Conservation (phyloP, 2,329 filamentous ascomycete species). For the Coleophoma crateriformis region DNA sequence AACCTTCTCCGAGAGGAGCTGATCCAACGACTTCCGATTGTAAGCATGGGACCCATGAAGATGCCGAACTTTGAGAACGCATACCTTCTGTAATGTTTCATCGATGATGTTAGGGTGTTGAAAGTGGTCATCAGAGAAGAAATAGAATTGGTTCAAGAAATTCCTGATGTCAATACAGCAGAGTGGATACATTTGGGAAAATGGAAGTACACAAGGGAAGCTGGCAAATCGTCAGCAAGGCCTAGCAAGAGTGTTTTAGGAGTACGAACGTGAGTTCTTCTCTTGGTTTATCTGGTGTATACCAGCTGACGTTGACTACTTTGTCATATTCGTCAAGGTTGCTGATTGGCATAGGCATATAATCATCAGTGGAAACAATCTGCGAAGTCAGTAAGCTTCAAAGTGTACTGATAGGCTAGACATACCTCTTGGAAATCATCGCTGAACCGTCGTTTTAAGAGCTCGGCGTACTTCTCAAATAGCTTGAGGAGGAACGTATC, state of each 20-base stretch:
- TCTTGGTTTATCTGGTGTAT: slow-evolving; percentile 71
- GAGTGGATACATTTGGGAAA: slow-evolving; percentile 97
- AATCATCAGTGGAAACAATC: slow-evolving; percentile 88
- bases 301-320: slow-evolving; percentile 95
- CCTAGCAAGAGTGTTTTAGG: slow-evolving; percentile 4
- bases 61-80: slow-evolving; percentile 1
- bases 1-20: slow-evolving; percentile 88
- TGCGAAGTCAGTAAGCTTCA: slow-evolving; percentile 22
- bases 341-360: slow-evolving; percentile 99
- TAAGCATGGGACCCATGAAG: background rate
- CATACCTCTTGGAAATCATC: slow-evolving; percentile 87
- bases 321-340: slow-evolving; percentile 89
- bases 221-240: slow-evolving; percentile 33
- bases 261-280: slow-evolving; percentile 66
- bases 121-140: slow-evolving; percentile 95
- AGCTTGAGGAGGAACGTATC: slow-evolving; percentile 82
- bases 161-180: slow-evolving; percentile 98
- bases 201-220: slow-evolving; percentile 92
- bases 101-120: slow-evolving; percentile 87
- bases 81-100: slow-evolving; percentile 74
- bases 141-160: slow-evolving; percentile 97
- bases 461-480: slow-evolving; percentile 89
- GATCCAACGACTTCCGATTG: slow-evolving; percentile 68
- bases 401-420: background rate
- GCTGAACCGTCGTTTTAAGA: slow-evolving; percentile 86